Evolutionary conservation across 2,329 filamentous ascomycete species (phyloP).

Genomic region (Phaeophleospora eucalypticola): DNA sequence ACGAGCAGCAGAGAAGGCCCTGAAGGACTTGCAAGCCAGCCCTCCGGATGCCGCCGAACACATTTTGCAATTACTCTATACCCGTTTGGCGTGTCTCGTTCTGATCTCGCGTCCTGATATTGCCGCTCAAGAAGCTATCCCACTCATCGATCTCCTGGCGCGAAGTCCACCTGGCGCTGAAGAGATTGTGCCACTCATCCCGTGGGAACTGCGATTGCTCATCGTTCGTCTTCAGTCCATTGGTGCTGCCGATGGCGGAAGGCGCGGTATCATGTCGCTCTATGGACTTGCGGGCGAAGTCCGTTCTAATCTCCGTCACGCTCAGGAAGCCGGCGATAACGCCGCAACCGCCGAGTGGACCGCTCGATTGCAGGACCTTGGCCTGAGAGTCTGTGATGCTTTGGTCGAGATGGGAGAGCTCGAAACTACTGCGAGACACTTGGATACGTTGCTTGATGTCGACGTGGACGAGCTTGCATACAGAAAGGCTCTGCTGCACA

Average conservation of each 20-base stretch:
- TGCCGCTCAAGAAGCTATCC: constrained; percentile 58
- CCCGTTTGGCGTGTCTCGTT: constrained; percentile 74
- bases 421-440: constrained; percentile 69
- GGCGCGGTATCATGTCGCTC: constrained; percentile 81
- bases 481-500: constrained; percentile 61
- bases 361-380: constrained; percentile 67
- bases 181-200: constrained; percentile 62
- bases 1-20: constrained; percentile 45
- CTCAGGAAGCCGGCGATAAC: constrained; percentile 50
- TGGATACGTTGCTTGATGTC: constrained; percentile 54
- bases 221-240: constrained; percentile 80
- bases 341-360: constrained; percentile 65
- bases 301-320: constrained; percentile 22
- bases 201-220: constrained; percentile 81
- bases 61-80: constrained; percentile 77
- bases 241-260: constrained; percentile 76
- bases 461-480: constrained; percentile 40
- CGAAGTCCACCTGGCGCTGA: constrained; percentile 47
- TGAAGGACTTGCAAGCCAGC: constrained; percentile 38
- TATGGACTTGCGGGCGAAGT: constrained; percentile 65
- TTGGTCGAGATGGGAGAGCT: constrained; percentile 85
- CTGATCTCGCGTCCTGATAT: constrained; percentile 63
- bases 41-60: constrained; percentile 56
- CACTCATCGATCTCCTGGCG: constrained; percentile 53
- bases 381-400: constrained; percentile 59